phyloP scores from a whole-genome alignment of 2,329 filamentous ascomycete species.

The Alternaria sp. region DNA sequence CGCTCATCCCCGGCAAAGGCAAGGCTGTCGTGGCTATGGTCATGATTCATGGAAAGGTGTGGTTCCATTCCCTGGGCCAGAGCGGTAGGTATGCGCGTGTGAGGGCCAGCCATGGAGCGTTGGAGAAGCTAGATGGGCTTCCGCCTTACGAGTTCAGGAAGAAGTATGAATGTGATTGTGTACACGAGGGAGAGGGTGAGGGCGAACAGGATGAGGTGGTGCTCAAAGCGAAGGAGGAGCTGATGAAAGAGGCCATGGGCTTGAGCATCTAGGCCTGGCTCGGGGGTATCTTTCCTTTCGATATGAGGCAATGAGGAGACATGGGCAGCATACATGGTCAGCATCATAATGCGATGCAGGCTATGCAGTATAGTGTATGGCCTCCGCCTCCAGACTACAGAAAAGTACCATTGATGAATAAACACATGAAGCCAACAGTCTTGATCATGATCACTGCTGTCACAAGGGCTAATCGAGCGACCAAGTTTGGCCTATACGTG shows the following conservation, averaged over 20 bases:
- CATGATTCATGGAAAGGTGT: slow-evolving; percentile 74
- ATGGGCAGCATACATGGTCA: neutral
- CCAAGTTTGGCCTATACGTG: neutral
- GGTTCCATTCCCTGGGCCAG: slow-evolving; percentile 66
- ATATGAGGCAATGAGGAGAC: neutral
- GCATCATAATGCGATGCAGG: neutral
- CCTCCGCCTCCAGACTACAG: neutral
- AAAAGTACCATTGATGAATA: neutral
- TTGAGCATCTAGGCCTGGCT: slow-evolving; percentile 17
- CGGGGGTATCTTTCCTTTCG: neutral
- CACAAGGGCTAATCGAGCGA: neutral
- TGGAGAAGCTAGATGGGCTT: slow-evolving; percentile 59
- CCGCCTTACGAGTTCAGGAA: slow-evolving; percentile 64
- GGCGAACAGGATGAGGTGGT: neutral
- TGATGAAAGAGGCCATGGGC: slow-evolving; percentile 27
- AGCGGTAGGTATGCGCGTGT: slow-evolving; percentile 78
- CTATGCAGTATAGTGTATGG: neutral
- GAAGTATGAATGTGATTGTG: slow-evolving; percentile 70
- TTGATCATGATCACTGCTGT: neutral
- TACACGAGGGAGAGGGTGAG: slow-evolving; percentile 18
- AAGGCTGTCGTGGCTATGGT: slow-evolving; percentile 70
- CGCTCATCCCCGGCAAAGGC: slow-evolving; percentile 54
- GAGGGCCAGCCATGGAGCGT: slow-evolving; percentile 66
- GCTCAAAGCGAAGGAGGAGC: slow-evolving; percentile 11
- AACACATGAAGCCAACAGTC: neutral